Evolutionary conservation across 345 rosid genomes (phyloP), one percentile per base, ranked within the genome.

Genomic region (Mangifera indica): DNA sequence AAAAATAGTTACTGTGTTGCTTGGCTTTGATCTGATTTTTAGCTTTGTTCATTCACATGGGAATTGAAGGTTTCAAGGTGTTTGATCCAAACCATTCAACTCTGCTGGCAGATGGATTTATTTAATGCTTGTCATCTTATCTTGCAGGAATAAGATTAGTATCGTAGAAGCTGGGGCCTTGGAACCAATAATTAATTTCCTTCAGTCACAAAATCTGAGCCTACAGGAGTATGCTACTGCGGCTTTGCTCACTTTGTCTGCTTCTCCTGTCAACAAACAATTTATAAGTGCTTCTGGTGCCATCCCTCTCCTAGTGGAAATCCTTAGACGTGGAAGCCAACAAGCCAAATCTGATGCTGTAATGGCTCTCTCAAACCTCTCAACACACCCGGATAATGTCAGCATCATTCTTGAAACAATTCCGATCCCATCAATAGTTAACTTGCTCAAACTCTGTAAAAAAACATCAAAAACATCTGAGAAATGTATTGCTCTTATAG

Each of bases 101-200:
- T 55, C 37, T 69, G 55, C 54, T 22, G 22, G 63, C 53, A 37
- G 45, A 67, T 37, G 10, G 29, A 58, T 64, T 74, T 56, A 59
- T 70, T 65, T 63, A 24, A 54, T 66, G 65, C 37, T 66, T 70
- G 15, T 56, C 21, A 40, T 74, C 62, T 37, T 60, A 29, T 79
- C 54, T 76, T 82, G 75, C 91, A 95, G 99, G 84, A 95, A 95
- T 67, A 95, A 95, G 82, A 85, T 85, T 77, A 83, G 78, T 67
- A 95, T 95, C 12, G 82, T 95, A 51, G 89, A 91, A 83, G 97
- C 94, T n/a, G 98, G 99, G 29, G 99, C 91, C 14, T 89, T 95
- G 54, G 88, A 87, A 65, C 90, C 97, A 29, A 84, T 95, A 56
- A 82, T 88, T 70, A 72, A 77, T 69, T 91, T 92, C 77, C 91